Evolutionary conservation across 2,329 filamentous ascomycete species (phyloP).

Genomic region (Fusarium sp.): DNA sequence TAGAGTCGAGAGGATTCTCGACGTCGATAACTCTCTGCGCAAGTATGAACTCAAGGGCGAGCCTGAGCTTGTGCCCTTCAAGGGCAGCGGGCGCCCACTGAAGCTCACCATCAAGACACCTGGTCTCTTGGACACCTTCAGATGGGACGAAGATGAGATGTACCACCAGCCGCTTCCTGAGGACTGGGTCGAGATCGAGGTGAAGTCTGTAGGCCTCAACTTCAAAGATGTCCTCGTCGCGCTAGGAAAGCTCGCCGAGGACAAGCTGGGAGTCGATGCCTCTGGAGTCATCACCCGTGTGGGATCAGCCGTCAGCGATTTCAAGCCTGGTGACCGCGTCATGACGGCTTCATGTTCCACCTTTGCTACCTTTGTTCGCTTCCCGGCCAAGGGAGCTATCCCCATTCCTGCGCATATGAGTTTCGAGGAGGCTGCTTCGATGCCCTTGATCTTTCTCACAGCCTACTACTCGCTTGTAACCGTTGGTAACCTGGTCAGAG

Average conservation of each 20-base stretch:
- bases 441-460: constrained; percentile 12
- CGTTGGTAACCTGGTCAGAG: background rate
- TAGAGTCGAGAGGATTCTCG: background rate
- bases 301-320: background rate
- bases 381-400: constrained; percentile 4
- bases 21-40: background rate
- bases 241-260: constrained; percentile 6
- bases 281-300: constrained; percentile 3
- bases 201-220: constrained; percentile 5
- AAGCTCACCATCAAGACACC: background rate
- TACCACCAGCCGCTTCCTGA: background rate
- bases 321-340: constrained; percentile 1
- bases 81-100: background rate
- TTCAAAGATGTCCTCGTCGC: constrained; percentile 17
- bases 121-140: constrained; percentile 10
- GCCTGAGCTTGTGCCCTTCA: background rate
- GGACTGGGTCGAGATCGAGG: constrained; percentile 10
- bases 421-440: constrained; percentile 11
- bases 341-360: background rate
- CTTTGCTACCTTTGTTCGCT: background rate
- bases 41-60: background rate
- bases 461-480: constrained; percentile 5
- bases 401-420: background rate
- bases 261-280: constrained; percentile 4
- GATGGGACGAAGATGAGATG: constrained; percentile 2